These are phyloP conservation scores for Kockovaella imperatae DNA, from an alignment of 768 basidiomycete species.

Conservation along the genomic window DNA sequence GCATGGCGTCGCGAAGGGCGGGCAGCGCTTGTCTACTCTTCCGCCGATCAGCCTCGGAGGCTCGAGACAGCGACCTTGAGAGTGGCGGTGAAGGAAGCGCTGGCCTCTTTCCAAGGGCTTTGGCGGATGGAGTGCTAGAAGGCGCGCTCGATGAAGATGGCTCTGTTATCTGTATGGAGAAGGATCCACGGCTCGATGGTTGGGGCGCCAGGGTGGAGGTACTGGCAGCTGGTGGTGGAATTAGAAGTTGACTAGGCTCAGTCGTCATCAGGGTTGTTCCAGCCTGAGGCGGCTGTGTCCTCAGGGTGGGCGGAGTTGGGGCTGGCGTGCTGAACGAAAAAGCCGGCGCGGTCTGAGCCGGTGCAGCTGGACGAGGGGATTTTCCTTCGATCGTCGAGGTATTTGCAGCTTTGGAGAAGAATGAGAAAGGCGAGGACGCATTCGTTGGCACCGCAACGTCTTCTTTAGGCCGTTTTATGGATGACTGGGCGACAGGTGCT, in stretches of 20 bases:
- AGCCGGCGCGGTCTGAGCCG: background rate
- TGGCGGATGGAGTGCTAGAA: background rate
- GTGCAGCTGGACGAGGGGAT: background rate
- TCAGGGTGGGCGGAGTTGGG: background rate
- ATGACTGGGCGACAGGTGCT: background rate
- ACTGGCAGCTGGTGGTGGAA: background rate
- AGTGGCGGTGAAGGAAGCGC: background rate
- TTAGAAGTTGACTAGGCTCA: no score
- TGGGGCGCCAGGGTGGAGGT: background rate
- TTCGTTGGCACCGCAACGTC: no score
- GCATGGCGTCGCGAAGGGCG: constrained; percentile 6
- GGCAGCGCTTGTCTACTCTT: constrained; percentile 3
- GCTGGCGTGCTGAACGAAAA: background rate
- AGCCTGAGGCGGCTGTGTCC: no score
- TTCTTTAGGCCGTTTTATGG: constrained; percentile 1
- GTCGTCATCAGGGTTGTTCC: no score
- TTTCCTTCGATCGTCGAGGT: background rate
- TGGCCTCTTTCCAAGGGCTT: background rate
- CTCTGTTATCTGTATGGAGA: background rate
- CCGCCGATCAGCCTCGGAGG: background rate
- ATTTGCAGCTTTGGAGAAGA: constrained; percentile 8
- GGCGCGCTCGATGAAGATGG: background rate
- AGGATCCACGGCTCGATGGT: background rate
- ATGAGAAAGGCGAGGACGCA: constrained; percentile 4
- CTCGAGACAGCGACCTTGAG: constrained; percentile 1